Percentiles rank a stretch among this genome's conserved stretches.
Conservation (phyloP, 1,284 basidiomycete species). For the Pyrrhoderma noxium region DNA sequence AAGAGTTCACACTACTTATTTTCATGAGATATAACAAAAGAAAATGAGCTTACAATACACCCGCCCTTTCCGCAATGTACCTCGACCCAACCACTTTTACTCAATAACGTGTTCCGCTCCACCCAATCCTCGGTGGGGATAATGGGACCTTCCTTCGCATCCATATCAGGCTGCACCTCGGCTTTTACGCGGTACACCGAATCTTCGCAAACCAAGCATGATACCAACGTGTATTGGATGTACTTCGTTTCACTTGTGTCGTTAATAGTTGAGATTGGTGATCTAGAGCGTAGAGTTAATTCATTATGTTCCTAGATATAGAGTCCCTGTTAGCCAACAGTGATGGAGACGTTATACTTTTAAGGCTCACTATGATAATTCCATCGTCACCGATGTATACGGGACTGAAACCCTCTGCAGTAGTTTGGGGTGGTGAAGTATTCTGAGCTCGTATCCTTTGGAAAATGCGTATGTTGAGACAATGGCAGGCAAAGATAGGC, state of each 20-base stretch:
- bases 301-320: constrained; percentile 53
- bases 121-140: constrained; percentile 68
- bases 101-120: constrained; percentile 63
- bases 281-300: constrained; percentile 57
- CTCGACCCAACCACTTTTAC: constrained; percentile 65
- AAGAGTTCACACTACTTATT: too few relatives aligned
- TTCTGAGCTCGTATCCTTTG: constrained; percentile 16
- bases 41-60: constrained; percentile 53
- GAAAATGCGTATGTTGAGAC: constrained; percentile 60
- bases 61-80: constrained; percentile 39
- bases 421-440: constrained; percentile 6
- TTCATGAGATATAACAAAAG: background rate
- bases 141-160: constrained; percentile 58
- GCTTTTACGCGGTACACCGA: constrained; percentile 65
- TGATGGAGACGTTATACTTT: constrained; percentile 7
- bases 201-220: constrained; percentile 61
- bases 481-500: constrained; percentile 48
- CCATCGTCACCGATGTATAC: constrained; percentile 63
- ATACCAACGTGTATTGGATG: constrained; percentile 40
- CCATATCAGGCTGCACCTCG: constrained; percentile 46
- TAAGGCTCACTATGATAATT: constrained; percentile 57
- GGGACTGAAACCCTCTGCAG: constrained; percentile 41
- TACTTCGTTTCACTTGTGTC: constrained; percentile 40
- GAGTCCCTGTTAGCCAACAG: too few relatives aligned
- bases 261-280: constrained; percentile 35